phyloP scores from a whole-genome alignment of 441 rosid genomes.

The Gossypium trilobum region DNA sequence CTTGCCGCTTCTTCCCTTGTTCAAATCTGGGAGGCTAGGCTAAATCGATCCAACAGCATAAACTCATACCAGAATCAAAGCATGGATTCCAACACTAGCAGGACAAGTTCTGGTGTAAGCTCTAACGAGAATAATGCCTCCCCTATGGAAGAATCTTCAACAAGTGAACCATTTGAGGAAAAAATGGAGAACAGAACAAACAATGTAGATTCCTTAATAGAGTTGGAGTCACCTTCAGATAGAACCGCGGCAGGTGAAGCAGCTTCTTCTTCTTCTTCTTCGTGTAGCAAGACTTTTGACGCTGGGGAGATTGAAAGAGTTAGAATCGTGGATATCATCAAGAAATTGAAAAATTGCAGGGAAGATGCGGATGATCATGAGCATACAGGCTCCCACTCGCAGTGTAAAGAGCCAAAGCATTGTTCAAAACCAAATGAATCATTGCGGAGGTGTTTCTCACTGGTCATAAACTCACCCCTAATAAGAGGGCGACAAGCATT shows the following conservation, averaged over 20 bases:
- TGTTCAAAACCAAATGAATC: constrained; percentile 6
- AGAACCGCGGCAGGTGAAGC: constrained; percentile 21
- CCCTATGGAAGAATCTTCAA: constrained; percentile 20
- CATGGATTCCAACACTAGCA: constrained; percentile 15
- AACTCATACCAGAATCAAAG: constrained; percentile 17
- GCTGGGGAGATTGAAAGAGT: constrained; percentile 45
- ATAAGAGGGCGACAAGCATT: constrained; percentile 81
- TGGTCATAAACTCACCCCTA: constrained; percentile 37
- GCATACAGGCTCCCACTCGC: constrained; percentile 21
- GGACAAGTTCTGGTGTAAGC: constrained; percentile 32
- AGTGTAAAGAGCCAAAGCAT: constrained; percentile 20
- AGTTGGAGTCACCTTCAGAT: constrained; percentile 27
- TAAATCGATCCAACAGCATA: constrained; percentile 32
- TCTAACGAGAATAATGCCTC: constrained; percentile 18
- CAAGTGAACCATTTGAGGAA: constrained; percentile 23
- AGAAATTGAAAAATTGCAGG: constrained; percentile 28
- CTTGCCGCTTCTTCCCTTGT: constrained; percentile 79
- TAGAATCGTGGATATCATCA: constrained; percentile 62
- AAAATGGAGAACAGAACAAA: not conserved
- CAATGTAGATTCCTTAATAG: constrained; percentile 24
- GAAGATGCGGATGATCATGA: constrained; percentile 29
- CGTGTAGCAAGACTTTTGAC: constrained; percentile 18
- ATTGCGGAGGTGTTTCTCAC: constrained; percentile 27
- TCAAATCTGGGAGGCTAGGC: constrained; percentile 89
- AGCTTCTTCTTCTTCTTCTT: not conserved